Conservation (phyloP, 192 early-diverging fungal genomes). For the Coemansia sp. region DNA sequence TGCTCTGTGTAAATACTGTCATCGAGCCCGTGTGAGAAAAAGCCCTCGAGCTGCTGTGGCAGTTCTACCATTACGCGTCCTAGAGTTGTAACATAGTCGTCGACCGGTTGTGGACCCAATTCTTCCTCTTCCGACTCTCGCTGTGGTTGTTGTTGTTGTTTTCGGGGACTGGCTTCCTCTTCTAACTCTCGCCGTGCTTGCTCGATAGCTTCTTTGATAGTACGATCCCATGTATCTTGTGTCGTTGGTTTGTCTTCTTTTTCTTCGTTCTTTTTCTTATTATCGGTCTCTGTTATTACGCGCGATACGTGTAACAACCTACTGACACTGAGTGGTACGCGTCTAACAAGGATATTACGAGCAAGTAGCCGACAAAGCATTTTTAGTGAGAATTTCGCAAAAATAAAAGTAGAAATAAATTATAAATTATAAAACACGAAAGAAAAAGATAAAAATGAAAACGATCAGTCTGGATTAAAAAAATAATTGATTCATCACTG, state of each 20-base stretch:
- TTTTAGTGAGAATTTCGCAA: background rate
- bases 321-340: background rate
- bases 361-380: conserved; percentile 4
- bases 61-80: conserved; percentile 48
- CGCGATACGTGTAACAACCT: background rate
- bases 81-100: conserved; percentile 36
- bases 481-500: background rate
- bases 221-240: conserved; percentile 35
- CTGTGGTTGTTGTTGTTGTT: background rate
- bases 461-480: background rate
- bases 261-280: background rate
- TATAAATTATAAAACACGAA: background rate
- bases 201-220: conserved; percentile 44
- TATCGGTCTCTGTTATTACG: background rate
- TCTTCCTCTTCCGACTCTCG: background rate
- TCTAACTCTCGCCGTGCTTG: conserved; percentile 37
- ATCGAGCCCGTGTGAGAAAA: conserved; percentile 32
- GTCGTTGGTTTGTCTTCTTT: background rate
- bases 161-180: background rate
- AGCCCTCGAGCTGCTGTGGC: conserved; percentile 42
- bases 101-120: background rate
- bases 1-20: conserved; percentile 22
- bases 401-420: background rate
- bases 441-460: conserved; percentile 12
- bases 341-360: background rate